A percentile compares a stretch with the other conserved stretches of the same genome.
Conservation (phyloP, 257 asterid genomes). For the Penstemon davidsonii region DNA sequence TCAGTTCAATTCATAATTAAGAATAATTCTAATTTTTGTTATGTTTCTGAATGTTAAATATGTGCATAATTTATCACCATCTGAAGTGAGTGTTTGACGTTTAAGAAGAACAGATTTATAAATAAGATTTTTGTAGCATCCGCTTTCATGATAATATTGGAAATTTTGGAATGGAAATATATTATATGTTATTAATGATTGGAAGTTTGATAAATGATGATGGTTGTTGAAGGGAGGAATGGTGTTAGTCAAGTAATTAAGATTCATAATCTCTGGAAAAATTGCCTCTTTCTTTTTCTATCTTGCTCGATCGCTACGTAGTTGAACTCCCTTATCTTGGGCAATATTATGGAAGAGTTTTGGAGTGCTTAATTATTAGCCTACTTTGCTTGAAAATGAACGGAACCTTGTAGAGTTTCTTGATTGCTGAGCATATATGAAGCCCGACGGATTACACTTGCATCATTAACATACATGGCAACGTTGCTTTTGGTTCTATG, state of each 20-base stretch:
- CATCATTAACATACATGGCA: neutral
- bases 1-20: too few relatives aligned
- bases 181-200: too few relatives aligned
- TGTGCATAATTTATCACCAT: too few relatives aligned
- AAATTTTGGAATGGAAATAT: too few relatives aligned
- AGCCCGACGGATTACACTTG: neutral
- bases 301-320: neutral
- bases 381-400: neutral
- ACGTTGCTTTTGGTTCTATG: neutral
- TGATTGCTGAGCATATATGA: neutral
- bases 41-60: too few relatives aligned
- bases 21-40: too few relatives aligned
- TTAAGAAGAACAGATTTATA: too few relatives aligned
- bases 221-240: too few relatives aligned
- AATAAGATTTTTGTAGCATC: too few relatives aligned
- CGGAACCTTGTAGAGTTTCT: neutral
- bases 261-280: neutral
- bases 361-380: neutral
- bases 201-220: too few relatives aligned
- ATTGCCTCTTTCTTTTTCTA: neutral
- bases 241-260: conserved; percentile 1
- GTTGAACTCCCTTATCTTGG: neutral
- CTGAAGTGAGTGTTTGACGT: too few relatives aligned
- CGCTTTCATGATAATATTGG: too few relatives aligned
- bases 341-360: neutral